These are phyloP conservation scores for Mycocentrospora acerina DNA, from an alignment of 2,329 filamentous ascomycete genomes.

Conservation along the genomic window DNA sequence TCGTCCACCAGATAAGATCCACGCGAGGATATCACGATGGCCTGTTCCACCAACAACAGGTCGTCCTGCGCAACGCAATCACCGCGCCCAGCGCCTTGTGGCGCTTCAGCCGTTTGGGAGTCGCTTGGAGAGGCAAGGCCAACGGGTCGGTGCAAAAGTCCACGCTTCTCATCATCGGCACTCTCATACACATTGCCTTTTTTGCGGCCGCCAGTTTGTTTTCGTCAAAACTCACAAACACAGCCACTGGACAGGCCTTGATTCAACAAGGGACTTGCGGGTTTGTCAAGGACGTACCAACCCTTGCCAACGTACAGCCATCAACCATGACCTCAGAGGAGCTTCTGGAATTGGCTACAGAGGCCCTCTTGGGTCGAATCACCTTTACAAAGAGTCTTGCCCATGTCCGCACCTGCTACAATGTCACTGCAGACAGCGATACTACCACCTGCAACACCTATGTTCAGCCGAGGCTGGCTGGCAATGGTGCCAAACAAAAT, in stretches of 20 bases:
- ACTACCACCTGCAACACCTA: slow-evolving; percentile 14
- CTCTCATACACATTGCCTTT: slow-evolving; percentile 12
- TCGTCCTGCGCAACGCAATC: slow-evolving; percentile 22
- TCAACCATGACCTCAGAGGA: slow-evolving; percentile 6
- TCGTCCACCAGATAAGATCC: slow-evolving; percentile 19
- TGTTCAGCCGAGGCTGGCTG: slow-evolving; percentile 12
- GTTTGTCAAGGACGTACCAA: slow-evolving; percentile 11
- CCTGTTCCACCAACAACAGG: slow-evolving; percentile 25
- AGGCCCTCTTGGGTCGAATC: slow-evolving; percentile 15
- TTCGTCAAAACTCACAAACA: slow-evolving; percentile 15
- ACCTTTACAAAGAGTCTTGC: slow-evolving; percentile 16
- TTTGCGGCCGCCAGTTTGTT: slow-evolving; percentile 21
- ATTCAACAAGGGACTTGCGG: slow-evolving; percentile 11
- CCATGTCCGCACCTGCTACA: slow-evolving; percentile 20
- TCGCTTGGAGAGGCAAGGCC: slow-evolving; percentile 15
- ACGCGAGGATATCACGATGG: slow-evolving; percentile 15
- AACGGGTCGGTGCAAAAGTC: slow-evolving; percentile 10
- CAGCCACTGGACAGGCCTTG: slow-evolving; percentile 11
- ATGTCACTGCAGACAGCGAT: background rate
- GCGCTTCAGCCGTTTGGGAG: slow-evolving; percentile 10
- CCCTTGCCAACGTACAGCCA: slow-evolving; percentile 4
- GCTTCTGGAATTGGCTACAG: slow-evolving; percentile 13
- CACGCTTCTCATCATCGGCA: slow-evolving; percentile 9
- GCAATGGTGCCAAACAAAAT: slow-evolving; percentile 8
- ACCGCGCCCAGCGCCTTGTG: slow-evolving; percentile 20